Evolutionary conservation across 2,329 filamentous ascomycete genomes (phyloP), one percentile per base, ranked within the genome.

Genomic region (Lachnellula willkommii): DNA sequence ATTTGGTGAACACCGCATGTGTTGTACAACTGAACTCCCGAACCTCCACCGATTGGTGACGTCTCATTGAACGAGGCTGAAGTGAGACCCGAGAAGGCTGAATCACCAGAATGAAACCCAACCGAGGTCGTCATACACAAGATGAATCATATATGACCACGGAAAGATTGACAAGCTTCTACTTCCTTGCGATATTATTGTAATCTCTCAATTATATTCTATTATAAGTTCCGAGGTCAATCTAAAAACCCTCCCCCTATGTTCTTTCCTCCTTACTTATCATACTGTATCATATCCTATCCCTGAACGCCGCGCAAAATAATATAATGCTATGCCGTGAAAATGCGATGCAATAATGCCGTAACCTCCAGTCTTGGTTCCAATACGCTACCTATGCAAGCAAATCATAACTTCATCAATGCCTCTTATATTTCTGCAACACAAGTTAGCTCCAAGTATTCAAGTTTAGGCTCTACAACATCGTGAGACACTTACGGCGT

Each of bases 401-500:
- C 51, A 59, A 60, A 49, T 59, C 57, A 53, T 61, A 43, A 63
- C 28, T 32, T 64, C 52, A 26, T 68, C 59, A 70, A 64, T 69
- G 62, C 55, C 64, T 68, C 57, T 71, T 71, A 55, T 71, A 71
- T 71, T 71, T 71, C 69, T 71, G 52, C n/a, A 51, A 15, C 37
- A 22, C 8, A 50, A 60, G 24, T 47, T 14, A 47, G 45, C n/a
- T 22, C 14, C 20, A 15, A 26, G 17, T 14, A 26, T 24, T 3
- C n/a, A 28, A 9, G 8, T 7, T 17, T 47, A 47, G 45, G 24
- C 45, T 28, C n/a, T 9, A 40, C 12, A 36, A 32, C 9, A 32
- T 32, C 9, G 83, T 53, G 32, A 15, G n/a, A 48, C n/a, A 85
- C 90, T 83, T 75, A 96, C 93, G 79, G 96, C 92, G 66, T 95